Percentiles rank a stretch among this genome's conserved stretches.
Evolutionary conservation across 805 yeast species (phyloP).

Genomic region (Wickerhamomyces tratensis): DNA sequence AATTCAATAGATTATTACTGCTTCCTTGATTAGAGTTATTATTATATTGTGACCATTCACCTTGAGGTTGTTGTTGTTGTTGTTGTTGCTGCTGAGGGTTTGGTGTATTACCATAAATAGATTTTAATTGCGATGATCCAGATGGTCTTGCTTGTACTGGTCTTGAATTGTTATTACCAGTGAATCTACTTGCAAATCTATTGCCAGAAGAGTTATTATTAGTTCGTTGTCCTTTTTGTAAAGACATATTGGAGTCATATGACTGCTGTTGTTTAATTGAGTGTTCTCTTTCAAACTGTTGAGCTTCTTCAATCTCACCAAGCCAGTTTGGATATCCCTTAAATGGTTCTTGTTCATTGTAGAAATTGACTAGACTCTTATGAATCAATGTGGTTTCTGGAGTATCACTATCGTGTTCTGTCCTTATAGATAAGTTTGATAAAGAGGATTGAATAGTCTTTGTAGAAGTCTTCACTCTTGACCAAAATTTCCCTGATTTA

Average conservation of each 20-base stretch:
- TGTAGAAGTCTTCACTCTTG: slow-evolving; percentile 17
- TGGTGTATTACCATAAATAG: neutral
- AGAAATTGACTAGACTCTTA: slow-evolving; percentile 16
- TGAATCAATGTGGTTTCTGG: slow-evolving; percentile 15
- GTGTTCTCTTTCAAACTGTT: neutral
- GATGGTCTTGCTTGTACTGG: neutral
- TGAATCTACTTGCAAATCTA: neutral
- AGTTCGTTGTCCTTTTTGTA: neutral
- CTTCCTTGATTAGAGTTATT: neutral
- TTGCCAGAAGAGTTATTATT: too few species aligned
- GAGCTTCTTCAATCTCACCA: slow-evolving; percentile 9
- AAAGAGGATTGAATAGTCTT: slow-evolving; percentile 13
- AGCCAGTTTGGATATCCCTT: slow-evolving; percentile 18
- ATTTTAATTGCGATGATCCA: neutral
- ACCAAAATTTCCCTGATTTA: neutral
- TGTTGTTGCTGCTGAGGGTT: slow-evolving; percentile 4
- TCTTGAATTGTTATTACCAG: neutral
- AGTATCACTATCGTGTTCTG: slow-evolving; percentile 14
- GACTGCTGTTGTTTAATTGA: slow-evolving; percentile 3
- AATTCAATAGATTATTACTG: neutral
- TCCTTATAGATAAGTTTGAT: slow-evolving; percentile 12
- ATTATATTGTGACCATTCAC: neutral
- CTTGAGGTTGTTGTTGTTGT: neutral
- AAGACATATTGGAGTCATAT: too few species aligned
- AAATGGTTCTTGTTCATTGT: slow-evolving; percentile 1